These are phyloP conservation scores for Leccinum barrowsii DNA, from an alignment of 768 basidiomycete species.

Conservation along the genomic window DNA sequence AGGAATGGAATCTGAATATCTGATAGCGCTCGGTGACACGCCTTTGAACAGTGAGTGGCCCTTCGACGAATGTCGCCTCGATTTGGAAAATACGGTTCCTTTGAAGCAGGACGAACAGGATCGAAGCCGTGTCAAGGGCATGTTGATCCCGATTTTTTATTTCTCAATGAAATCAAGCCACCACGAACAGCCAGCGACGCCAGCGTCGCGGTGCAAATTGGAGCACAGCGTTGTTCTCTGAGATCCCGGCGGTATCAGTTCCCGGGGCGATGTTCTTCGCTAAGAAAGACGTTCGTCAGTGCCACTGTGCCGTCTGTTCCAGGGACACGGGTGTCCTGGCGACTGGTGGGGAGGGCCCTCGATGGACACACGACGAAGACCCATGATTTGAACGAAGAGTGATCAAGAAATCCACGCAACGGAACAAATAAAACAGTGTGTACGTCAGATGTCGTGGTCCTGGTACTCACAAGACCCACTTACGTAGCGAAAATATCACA, in stretches of 20 bases:
- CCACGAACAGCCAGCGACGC: not conserved
- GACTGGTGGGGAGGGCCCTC: not conserved
- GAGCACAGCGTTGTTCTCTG: not conserved
- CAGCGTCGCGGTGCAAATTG: not conserved
- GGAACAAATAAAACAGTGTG: not conserved
- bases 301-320: not conserved
- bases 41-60: not conserved
- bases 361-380: not conserved
- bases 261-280: not conserved
- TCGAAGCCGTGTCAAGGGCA: not conserved
- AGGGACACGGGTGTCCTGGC: not conserved
- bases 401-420: not conserved
- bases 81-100: not conserved
- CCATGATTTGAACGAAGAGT: not conserved
- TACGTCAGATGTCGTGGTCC: not conserved
- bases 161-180: not conserved
- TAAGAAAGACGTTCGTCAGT: not conserved
- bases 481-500: not conserved
- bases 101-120: not conserved
- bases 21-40: not conserved
- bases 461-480: not conserved
- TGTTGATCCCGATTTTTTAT: not conserved
- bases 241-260: not conserved
- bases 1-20: not conserved
- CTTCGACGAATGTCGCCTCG: not conserved